These are phyloP conservation scores for Chlamydomonas sp. DNA, from an alignment of 139 green algal genomes.

Conservation along the genomic window DNA sequence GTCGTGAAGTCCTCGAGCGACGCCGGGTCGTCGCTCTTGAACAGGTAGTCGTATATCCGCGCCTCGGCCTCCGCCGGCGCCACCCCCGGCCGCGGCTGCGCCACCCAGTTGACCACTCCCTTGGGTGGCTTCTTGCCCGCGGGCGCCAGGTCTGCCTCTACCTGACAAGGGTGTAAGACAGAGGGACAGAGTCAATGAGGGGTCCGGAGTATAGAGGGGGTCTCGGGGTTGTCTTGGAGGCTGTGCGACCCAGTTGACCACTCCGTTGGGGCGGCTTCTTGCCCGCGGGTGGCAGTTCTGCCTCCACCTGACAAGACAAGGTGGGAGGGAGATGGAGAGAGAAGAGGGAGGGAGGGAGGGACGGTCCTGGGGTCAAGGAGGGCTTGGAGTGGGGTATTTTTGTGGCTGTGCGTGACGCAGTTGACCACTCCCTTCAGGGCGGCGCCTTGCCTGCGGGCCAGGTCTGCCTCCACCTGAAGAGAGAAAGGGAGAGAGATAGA, in stretches of 20 bases:
- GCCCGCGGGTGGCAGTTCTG: conserved; percentile 31
- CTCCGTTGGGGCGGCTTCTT: conserved; percentile 85
- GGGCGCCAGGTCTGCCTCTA: conserved; percentile 37
- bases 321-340: too few species aligned
- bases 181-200: too few species aligned
- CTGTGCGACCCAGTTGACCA: conserved; percentile 92
- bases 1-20: conserved; percentile 70
- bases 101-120: conserved; percentile 96
- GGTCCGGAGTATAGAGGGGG: too few species aligned
- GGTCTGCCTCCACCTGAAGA: conserved; percentile 50
- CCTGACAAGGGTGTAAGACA: too few species aligned
- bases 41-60: conserved; percentile 85
- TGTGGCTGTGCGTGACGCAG: too few species aligned
- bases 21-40: conserved; percentile 62
- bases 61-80: conserved; percentile 56
- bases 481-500: too few species aligned
- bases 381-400: too few species aligned
- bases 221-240: too few species aligned
- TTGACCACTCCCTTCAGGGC: too few species aligned
- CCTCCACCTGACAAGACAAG: too few species aligned
- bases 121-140: conserved; percentile 74
- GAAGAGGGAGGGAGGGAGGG: too few species aligned
- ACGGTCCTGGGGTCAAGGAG: too few species aligned
- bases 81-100: conserved; percentile 57
- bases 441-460: conserved; percentile 42